Conservation (phyloP, 139 green algal species). For the Chlorella vulgaris region DNA sequence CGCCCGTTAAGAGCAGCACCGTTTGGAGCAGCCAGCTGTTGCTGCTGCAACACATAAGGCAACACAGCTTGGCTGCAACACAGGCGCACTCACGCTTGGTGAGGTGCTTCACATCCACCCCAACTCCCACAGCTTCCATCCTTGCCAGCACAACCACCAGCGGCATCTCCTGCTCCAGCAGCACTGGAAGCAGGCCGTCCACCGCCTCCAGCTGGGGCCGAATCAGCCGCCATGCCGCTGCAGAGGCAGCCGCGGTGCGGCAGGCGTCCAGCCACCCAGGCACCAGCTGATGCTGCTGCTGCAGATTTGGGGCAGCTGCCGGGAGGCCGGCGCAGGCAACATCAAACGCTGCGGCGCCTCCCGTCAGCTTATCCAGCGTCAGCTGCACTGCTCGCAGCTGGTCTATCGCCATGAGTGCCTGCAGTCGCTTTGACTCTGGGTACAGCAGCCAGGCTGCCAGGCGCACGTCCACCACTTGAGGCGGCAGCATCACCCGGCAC, state of each 20-base stretch:
- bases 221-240: background rate
- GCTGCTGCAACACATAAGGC: too few species aligned
- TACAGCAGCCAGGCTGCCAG: slow-evolving; percentile 22
- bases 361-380: background rate
- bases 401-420: background rate
- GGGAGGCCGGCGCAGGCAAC: background rate
- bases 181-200: background rate
- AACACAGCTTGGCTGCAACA: background rate
- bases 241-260: background rate
- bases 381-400: background rate
- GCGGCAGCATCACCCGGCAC: background rate
- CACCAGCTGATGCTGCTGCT: background rate
- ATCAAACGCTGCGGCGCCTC: too few species aligned
- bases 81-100: slow-evolving; percentile 1
- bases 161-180: slow-evolving; percentile 67
- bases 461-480: background rate
- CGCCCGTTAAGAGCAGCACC: background rate
- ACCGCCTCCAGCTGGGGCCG: background rate
- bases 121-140: slow-evolving; percentile 74
- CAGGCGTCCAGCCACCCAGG: slow-evolving; percentile 3
- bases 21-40: background rate
- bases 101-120: slow-evolving; percentile 39
- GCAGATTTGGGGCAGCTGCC: background rate
- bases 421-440: background rate
- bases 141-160: slow-evolving; percentile 69